Evolutionary conservation across 768 basidiomycete genomes (phyloP).

Genomic region (Auriculariales sp.): DNA sequence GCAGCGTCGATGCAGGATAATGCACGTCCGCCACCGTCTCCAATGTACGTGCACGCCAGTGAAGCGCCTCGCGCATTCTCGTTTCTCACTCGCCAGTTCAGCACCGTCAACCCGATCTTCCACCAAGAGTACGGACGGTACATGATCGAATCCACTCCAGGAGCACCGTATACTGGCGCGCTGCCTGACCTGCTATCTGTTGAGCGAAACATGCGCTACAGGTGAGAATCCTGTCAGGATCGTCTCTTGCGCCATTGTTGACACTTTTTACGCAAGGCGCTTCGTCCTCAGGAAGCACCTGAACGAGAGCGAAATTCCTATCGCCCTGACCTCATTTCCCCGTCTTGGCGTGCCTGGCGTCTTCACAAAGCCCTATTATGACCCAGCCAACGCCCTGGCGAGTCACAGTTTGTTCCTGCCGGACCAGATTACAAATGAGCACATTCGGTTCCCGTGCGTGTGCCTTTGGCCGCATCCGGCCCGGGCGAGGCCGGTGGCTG

Average conservation of each 20-base stretch:
- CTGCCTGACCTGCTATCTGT: conserved; percentile 79
- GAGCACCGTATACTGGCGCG: conserved; percentile 82
- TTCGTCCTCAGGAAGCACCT: conserved; percentile 72
- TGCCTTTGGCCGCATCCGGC: conserved; percentile 6
- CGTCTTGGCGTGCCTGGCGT: conserved; percentile 75
- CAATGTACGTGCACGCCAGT: background rate
- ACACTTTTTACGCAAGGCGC: conserved; percentile 38
- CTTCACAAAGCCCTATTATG: conserved; percentile 83
- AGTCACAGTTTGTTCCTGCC: conserved; percentile 92
- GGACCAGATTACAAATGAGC: conserved; percentile 91
- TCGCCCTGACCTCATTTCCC: conserved; percentile 93
- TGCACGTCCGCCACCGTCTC: background rate
- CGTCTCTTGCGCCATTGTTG: conserved; percentile 88
- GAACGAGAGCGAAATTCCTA: conserved; percentile 70
- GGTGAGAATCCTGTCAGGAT: conserved; percentile 46
- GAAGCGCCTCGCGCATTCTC: background rate
- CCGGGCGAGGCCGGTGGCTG: conserved; percentile 1
- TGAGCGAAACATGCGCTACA: conserved; percentile 88
- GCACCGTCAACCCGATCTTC: conserved; percentile 71
- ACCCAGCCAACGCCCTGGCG: conserved; percentile 61
- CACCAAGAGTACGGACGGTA: conserved; percentile 98
- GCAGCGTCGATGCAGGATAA: conserved; percentile 11
- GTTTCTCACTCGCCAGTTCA: conserved; percentile 15
- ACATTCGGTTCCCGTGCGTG: conserved; percentile 93
- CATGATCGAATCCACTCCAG: conserved; percentile 98